phyloP scores from a whole-genome alignment of 352 stramenopile species.

The Pythium myriotylum region DNA sequence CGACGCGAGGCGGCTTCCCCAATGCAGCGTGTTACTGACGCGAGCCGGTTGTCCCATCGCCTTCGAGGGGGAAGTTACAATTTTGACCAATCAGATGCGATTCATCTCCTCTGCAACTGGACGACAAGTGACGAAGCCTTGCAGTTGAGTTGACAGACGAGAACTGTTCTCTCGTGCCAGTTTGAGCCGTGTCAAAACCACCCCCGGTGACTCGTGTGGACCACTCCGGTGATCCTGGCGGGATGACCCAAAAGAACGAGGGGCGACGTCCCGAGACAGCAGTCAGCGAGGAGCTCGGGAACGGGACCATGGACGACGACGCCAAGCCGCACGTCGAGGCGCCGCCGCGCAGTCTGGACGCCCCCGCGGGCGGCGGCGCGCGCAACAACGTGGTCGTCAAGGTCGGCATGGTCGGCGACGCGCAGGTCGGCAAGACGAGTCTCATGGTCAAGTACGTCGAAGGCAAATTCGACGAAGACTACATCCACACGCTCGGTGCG shows the following conservation, averaged over 20 bases:
- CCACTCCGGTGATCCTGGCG: no score
- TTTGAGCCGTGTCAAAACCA: no score
- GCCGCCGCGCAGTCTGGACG: slow-evolving; percentile 23
- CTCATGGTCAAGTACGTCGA: slow-evolving; percentile 97
- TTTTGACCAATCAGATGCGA: neutral
- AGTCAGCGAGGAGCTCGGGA: neutral
- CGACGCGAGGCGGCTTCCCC: no score
- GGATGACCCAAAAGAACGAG: neutral
- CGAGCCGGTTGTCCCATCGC: slow-evolving; percentile 4
- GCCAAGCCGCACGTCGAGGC: slow-evolving; percentile 23
- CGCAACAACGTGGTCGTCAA: slow-evolving; percentile 91
- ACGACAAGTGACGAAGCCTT: no score
- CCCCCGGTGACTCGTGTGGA: no score
- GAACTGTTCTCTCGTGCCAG: no score
- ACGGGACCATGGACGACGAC: slow-evolving; percentile 22
- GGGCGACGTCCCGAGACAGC: neutral
- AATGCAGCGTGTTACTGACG: neutral
- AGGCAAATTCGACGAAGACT: slow-evolving; percentile 96
- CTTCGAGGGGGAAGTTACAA: neutral
- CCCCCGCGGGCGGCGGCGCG: slow-evolving; percentile 34
- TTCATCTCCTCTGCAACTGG: neutral
- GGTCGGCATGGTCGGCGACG: slow-evolving; percentile 94
- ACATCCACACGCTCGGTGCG: slow-evolving; percentile 94
- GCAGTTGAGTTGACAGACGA: no score
- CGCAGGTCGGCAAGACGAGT: slow-evolving; percentile 94